These are phyloP conservation scores for Ophiocordyceps camponoti-floridani DNA, from an alignment of 2,329 filamentous ascomycete species.

Conservation along the genomic window DNA sequence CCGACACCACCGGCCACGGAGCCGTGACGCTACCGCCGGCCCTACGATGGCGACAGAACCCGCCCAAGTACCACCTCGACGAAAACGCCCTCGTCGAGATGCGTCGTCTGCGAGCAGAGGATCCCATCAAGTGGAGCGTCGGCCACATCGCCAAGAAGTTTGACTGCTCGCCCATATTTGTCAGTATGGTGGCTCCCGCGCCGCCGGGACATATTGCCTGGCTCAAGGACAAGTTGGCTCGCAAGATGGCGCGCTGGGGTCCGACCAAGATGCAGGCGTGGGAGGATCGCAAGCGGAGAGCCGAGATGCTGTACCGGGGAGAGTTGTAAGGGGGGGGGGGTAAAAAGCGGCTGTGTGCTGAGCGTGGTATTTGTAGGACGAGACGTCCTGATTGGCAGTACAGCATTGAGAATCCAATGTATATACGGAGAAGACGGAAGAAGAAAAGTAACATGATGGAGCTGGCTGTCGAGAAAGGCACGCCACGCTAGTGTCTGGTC, in stretches of 20 bases:
- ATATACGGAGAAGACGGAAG: background rate
- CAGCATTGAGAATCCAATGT: too few species aligned
- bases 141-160: conserved; percentile 33
- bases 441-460: background rate
- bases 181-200: conserved; percentile 38
- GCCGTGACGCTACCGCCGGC: conserved; percentile 15
- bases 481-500: too few species aligned
- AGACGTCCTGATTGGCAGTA: too few species aligned
- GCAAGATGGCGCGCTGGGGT: conserved; percentile 37
- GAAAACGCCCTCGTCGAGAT: conserved; percentile 41
- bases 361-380: background rate
- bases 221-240: conserved; percentile 25
- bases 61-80: conserved; percentile 31
- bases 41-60: conserved; percentile 16
- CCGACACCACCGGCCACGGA: conserved; percentile 1
- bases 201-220: conserved; percentile 26
- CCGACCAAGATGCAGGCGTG: conserved; percentile 33
- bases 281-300: conserved; percentile 35
- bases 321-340: conserved; percentile 21
- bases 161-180: conserved; percentile 35
- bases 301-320: conserved; percentile 31
- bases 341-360: too few species aligned
- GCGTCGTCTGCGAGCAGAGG: conserved; percentile 29
- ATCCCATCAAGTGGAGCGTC: conserved; percentile 39
- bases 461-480: too few species aligned